These are phyloP conservation scores for Pisolithus marmoratus DNA, from an alignment of 768 basidiomycete species.

Conservation along the genomic window DNA sequence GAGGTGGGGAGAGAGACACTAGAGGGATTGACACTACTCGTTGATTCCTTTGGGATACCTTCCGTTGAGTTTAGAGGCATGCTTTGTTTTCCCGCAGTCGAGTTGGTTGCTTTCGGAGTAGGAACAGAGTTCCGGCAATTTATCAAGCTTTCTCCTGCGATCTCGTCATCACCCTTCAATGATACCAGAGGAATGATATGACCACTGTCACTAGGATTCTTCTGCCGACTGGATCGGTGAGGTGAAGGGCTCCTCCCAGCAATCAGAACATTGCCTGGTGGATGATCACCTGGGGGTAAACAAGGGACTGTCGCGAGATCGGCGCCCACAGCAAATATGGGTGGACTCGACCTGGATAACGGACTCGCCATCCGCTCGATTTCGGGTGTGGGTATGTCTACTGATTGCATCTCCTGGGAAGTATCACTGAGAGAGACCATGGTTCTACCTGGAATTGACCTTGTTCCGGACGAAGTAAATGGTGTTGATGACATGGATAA, in stretches of 20 bases:
- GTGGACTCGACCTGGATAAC: neutral
- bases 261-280: neutral
- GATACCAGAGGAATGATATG: neutral
- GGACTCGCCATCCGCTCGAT: neutral
- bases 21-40: neutral
- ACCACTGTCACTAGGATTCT: neutral
- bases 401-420: slow-evolving; percentile 1
- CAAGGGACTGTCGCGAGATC: slow-evolving; percentile 4
- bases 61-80: neutral
- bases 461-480: slow-evolving; percentile 10
- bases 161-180: neutral
- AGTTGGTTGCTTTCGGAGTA: neutral
- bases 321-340: neutral
- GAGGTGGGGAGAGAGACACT: neutral
- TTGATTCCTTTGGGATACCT: neutral
- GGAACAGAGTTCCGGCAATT: no score
- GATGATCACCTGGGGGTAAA: slow-evolving; percentile 1
- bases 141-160: no score
- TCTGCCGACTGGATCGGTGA: neutral
- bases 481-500: slow-evolving; percentile 3
- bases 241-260: neutral
- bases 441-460: neutral
- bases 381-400: neutral
- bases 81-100: neutral
- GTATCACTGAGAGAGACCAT: slow-evolving; percentile 1